These are phyloP conservation scores for Globisporangium spinosum DNA, from an alignment of 352 stramenopile species.

Conservation along the genomic window DNA sequence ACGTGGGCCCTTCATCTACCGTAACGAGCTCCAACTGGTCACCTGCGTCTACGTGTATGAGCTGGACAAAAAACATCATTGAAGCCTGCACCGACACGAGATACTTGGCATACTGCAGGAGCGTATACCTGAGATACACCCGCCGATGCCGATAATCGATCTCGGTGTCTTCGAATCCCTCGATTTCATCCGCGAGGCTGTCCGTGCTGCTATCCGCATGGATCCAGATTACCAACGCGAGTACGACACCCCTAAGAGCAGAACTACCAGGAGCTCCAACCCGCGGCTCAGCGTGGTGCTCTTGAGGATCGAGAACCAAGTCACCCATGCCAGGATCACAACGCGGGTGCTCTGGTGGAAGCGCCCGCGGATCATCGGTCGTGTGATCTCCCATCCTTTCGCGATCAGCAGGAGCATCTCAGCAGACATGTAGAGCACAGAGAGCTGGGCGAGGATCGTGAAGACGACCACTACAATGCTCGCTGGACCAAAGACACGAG, in stretches of 20 bases:
- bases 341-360: conserved; percentile 55
- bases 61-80: conserved; percentile 35
- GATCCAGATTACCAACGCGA: conserved; percentile 69
- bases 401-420: conserved; percentile 56
- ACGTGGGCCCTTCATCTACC: conserved; percentile 35
- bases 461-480: conserved; percentile 33
- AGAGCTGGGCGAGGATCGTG: conserved; percentile 34
- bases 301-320: conserved; percentile 35
- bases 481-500: conserved; percentile 31
- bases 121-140: conserved; percentile 59
- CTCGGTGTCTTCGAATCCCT: conserved; percentile 46
- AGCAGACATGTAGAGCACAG: conserved; percentile 36
- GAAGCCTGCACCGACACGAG: conserved; percentile 48
- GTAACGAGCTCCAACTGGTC: conserved; percentile 26
- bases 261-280: conserved; percentile 29
- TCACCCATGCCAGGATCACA: conserved; percentile 46
- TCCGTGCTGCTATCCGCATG: conserved; percentile 63
- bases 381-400: conserved; percentile 74
- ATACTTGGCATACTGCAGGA: conserved; percentile 46
- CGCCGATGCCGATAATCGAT: conserved; percentile 41
- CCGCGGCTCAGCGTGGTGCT: conserved; percentile 31
- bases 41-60: conserved; percentile 13
- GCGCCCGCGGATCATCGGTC: conserved; percentile 27
- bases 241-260: conserved; percentile 42
- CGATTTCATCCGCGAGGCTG: conserved; percentile 62